These are phyloP conservation scores for Maudiozyma barnettii DNA, from an alignment of 805 yeast genomes.

Conservation along the genomic window DNA sequence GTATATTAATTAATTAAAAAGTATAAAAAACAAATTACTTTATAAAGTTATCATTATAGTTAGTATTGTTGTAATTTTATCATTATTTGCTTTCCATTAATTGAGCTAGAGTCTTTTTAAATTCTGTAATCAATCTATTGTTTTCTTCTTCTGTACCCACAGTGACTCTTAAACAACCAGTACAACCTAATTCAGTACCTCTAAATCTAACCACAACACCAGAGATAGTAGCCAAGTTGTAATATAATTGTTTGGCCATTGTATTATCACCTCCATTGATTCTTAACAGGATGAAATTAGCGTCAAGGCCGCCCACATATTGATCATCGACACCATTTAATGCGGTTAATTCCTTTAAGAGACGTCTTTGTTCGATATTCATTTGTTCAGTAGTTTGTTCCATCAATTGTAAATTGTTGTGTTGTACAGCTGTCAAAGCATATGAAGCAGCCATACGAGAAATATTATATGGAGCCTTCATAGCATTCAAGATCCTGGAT, in stretches of 20 bases:
- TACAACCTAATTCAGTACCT: slow-evolving; percentile 84
- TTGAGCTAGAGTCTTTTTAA: slow-evolving; percentile 29
- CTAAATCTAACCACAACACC: slow-evolving; percentile 84
- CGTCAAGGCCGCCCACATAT: slow-evolving; percentile 73
- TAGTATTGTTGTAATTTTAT: not conserved
- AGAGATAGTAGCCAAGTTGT: slow-evolving; percentile 56
- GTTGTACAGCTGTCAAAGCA: slow-evolving; percentile 62
- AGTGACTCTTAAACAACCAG: slow-evolving; percentile 79
- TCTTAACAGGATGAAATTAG: slow-evolving; percentile 76
- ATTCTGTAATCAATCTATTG: slow-evolving; percentile 40
- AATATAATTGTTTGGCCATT: slow-evolving; percentile 58
- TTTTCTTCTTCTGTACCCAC: slow-evolving; percentile 81
- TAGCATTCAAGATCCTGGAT: slow-evolving; percentile 63
- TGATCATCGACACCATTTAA: slow-evolving; percentile 55
- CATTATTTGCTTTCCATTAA: slow-evolving; percentile 1
- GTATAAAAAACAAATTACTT: not conserved
- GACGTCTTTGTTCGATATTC: slow-evolving; percentile 42
- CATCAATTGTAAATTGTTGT: slow-evolving; percentile 53
- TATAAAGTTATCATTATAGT: too few relatives aligned
- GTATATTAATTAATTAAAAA: not conserved
- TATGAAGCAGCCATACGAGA: slow-evolving; percentile 69
- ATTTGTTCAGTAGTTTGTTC: slow-evolving; percentile 41
- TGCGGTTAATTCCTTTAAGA: slow-evolving; percentile 44
- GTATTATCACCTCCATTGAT: slow-evolving; percentile 71
- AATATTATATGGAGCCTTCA: slow-evolving; percentile 95